Conservation (phyloP, 352 stramenopile genomes). For the Pythium guiyangense region DNA sequence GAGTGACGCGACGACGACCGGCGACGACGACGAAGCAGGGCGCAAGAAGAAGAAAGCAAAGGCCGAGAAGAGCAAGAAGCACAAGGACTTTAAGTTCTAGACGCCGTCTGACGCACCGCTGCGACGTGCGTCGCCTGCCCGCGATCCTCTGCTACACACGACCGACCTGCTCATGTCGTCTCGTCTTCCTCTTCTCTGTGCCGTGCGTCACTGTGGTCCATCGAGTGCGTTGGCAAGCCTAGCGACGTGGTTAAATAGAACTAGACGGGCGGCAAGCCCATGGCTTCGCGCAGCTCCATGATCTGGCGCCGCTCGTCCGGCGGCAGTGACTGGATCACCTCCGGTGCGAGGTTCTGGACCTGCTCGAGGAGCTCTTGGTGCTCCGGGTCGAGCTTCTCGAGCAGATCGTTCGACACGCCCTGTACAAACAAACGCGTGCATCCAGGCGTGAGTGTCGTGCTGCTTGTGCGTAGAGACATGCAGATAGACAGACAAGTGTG, state of each 20-base stretch:
- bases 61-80: slow-evolving; percentile 76
- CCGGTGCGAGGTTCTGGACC: slow-evolving; percentile 73
- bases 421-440: slow-evolving; percentile 5
- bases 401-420: slow-evolving; percentile 59
- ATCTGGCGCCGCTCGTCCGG: slow-evolving; percentile 71
- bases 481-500: neutral
- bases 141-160: no score
- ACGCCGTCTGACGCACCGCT: neutral
- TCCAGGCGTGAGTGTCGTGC: neutral
- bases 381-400: slow-evolving; percentile 68
- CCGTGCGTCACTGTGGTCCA: no score
- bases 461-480: neutral
- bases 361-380: slow-evolving; percentile 78
- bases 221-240: no score
- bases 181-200: no score
- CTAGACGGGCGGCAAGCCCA: slow-evolving; percentile 63
- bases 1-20: slow-evolving; percentile 7
- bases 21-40: slow-evolving; percentile 47
- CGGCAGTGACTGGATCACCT: slow-evolving; percentile 77
- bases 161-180: no score
- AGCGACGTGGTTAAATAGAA: no score
- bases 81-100: slow-evolving; percentile 87
- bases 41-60: slow-evolving; percentile 77
- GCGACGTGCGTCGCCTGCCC: neutral
- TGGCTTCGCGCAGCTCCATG: slow-evolving; percentile 79